Base-by-base conservation (phyloP, 176 grass and related monocot species). In the Phoenix dactylifera region DNA sequence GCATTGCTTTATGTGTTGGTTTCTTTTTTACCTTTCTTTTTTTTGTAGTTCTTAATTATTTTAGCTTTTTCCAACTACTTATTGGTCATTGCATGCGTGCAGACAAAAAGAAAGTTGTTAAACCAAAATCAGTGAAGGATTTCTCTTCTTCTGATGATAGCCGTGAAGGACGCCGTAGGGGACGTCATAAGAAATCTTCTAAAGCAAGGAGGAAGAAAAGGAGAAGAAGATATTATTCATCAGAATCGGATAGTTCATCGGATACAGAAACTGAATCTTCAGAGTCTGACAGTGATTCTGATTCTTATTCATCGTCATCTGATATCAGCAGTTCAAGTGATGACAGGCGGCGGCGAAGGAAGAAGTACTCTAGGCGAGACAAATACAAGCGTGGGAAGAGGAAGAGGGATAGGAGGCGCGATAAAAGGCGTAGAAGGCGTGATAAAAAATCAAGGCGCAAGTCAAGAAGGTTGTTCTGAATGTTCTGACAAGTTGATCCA, bases 241-340 rank as follows among this genome's bases (percentile, higher is more conserved):
- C 88, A 18, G 88, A 92, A 73, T 88, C 84, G 26, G 85, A 98
- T 58, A 95, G 77, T 68, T 92, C 81, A 25, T 85, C 94, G 1
- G 87, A 88, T 51, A 75, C 88, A 6, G 88, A 85, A 23, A 77
- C 77, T 64, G 85, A 89, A 23, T 65, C 62, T 1, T 90, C 78
- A n/a, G 84, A 98, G 49, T 80, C 76, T 16, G 88, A 88, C 22
- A 88, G 81, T 1, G 94, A 89, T 19, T 92, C 84, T 67, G 88
- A 92, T 75, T 69, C 76, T 53, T 68, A 84, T 52, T 89, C 94
- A 22, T 88, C 82, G 39, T 80, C 85, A 19, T 89, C 94, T 51
- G 88, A 89, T 74, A 44, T 89, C 59, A 98, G 94, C 62, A 91
- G 84, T 52, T 98, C 94, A 80, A 92, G 87, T 76, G 84, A 89